These are phyloP conservation scores for Neonectria sp. DNA, from an alignment of 2,329 filamentous ascomycete genomes.

Conservation along the genomic window DNA sequence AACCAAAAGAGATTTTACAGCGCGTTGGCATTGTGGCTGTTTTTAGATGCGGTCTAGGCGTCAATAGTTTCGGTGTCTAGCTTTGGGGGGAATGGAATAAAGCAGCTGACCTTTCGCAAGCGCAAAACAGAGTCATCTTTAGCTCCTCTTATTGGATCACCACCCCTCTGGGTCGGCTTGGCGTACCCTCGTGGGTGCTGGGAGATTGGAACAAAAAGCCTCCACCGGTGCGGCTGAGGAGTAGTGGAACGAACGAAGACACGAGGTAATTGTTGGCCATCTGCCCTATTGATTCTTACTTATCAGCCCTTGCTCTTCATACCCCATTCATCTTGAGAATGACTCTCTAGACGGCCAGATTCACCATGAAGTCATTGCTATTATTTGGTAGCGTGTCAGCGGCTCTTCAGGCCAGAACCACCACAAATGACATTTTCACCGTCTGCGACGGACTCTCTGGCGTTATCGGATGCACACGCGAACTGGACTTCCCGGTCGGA, in stretches of 20 bases:
- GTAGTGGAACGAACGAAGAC: not conserved
- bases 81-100: not conserved
- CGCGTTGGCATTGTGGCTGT: not conserved
- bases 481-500: not conserved
- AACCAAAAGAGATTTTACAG: not conserved
- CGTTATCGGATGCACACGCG: not conserved
- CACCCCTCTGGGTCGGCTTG: not conserved
- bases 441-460: not conserved
- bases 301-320: not conserved
- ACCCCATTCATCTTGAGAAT: not conserved
- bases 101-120: not conserved
- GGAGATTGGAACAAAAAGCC: not conserved
- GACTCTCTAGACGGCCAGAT: not conserved
- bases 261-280: not conserved
- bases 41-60: not conserved
- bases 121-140: slow-evolving; percentile 1
- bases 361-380: not conserved
- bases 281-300: not conserved
- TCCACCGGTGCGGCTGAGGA: not conserved
- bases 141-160: not conserved
- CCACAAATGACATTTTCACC: not conserved
- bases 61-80: not conserved
- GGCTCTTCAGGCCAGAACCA: not conserved
- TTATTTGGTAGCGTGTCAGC: not conserved
- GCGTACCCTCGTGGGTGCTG: not conserved